phyloP scores from a whole-genome alignment of 257 asterid species.

The Phtheirospermum japonicum region DNA sequence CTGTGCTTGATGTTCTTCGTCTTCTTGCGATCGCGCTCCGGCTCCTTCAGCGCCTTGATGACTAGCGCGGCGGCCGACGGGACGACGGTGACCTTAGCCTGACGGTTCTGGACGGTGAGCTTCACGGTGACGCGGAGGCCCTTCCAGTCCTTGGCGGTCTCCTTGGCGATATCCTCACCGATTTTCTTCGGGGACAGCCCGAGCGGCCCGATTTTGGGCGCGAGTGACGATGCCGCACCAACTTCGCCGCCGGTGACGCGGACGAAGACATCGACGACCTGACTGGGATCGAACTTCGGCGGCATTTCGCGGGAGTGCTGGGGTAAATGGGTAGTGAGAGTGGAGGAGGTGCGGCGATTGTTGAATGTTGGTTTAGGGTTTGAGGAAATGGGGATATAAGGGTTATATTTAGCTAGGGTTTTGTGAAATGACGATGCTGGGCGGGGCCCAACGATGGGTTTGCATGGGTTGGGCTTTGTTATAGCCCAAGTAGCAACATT shows the following conservation, averaged over 20 bases:
- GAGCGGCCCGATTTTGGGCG: slow-evolving; percentile 69
- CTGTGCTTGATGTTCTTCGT: slow-evolving; percentile 63
- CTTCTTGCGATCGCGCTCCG: slow-evolving; percentile 69
- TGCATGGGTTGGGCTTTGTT: neutral
- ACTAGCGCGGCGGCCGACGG: slow-evolving; percentile 73
- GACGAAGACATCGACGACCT: slow-evolving; percentile 66
- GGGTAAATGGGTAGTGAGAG: neutral
- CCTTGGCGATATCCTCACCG: slow-evolving; percentile 72
- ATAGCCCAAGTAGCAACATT: neutral
- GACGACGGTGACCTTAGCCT: slow-evolving; percentile 66
- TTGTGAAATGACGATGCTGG: slow-evolving; percentile 6
- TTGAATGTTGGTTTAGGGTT: slow-evolving; percentile 11
- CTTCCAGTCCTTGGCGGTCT: slow-evolving; percentile 81
- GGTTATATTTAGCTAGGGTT: slow-evolving; percentile 43
- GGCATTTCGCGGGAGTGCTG: slow-evolving; percentile 42
- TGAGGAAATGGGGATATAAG: neutral
- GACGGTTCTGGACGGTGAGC: slow-evolving; percentile 69
- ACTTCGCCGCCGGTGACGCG: slow-evolving; percentile 75
- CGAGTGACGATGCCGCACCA: slow-evolving; percentile 72
- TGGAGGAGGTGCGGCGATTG: slow-evolving; percentile 16
- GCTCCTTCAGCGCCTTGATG: slow-evolving; percentile 73
- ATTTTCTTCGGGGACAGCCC: slow-evolving; percentile 71
- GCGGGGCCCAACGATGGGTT: neutral
- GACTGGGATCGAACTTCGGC: slow-evolving; percentile 67
- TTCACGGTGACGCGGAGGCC: slow-evolving; percentile 75